Conservation (phyloP, 495 filamentous ascomycete genomes). For the Aspergillus cristatus region DNA sequence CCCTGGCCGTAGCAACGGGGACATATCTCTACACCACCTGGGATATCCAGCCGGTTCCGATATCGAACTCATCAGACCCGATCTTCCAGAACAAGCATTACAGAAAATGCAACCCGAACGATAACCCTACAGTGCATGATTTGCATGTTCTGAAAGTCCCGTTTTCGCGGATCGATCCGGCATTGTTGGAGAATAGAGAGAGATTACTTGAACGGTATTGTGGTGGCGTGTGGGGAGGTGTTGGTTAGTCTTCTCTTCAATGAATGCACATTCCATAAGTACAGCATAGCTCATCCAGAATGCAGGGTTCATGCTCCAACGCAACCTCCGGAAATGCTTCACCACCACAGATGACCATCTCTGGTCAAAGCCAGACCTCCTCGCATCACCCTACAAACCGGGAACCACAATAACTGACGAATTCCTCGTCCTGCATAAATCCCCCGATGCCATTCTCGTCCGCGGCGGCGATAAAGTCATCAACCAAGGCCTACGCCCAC, state of each 20-base stretch:
- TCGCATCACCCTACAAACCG: constrained; percentile 35
- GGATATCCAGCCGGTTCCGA: constrained; percentile 12
- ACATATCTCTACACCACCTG: constrained; percentile 7
- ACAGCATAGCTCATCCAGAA: no score
- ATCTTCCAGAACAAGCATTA: constrained; percentile 39
- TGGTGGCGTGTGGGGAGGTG: constrained; percentile 45
- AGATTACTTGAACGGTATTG: constrained; percentile 44
- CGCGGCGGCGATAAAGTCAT: constrained; percentile 51
- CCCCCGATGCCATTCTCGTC: constrained; percentile 40
- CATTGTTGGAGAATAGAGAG: constrained; percentile 38
- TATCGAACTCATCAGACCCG: constrained; percentile 41
- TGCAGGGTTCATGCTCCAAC: constrained; percentile 5
- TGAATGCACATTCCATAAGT: not conserved
- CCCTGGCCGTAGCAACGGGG: no score
- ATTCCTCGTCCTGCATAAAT: constrained; percentile 53
- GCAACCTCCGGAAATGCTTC: constrained; percentile 16
- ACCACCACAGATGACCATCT: constrained; percentile 43
- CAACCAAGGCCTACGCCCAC: constrained; percentile 36
- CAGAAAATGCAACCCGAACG: constrained; percentile 42
- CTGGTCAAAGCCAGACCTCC: constrained; percentile 43
- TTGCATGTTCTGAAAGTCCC: constrained; percentile 44
- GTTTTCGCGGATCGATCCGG: constrained; percentile 44
- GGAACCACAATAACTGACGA: constrained; percentile 53
- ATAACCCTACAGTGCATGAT: constrained; percentile 46
- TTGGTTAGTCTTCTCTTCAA: constrained; percentile 26